A percentile compares a stretch with the other conserved stretches of the same genome.
phyloP scores from a whole-genome alignment of 306 rosid species.

The Casuarina cunninghamiana region DNA sequence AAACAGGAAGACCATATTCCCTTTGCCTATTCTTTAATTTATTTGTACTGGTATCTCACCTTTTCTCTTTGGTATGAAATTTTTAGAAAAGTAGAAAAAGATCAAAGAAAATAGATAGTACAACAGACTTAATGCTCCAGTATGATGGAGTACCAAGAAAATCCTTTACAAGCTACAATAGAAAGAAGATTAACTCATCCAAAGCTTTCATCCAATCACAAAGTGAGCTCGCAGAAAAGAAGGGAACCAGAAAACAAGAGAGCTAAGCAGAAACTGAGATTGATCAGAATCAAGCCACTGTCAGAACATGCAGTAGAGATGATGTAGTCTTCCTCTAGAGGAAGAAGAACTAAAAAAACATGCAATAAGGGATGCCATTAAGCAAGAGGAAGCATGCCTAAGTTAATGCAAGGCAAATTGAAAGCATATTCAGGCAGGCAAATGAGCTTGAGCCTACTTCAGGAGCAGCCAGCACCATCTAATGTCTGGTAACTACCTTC shows the following conservation, averaged over 20 bases:
- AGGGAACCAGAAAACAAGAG: too few species aligned
- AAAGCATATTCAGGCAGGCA: too few species aligned
- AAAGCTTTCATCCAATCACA: background rate
- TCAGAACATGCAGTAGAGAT: too few species aligned
- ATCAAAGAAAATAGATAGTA: background rate
- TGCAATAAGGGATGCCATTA: too few species aligned
- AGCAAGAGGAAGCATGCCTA: too few species aligned
- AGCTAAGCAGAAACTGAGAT: too few species aligned
- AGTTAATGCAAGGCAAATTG: too few species aligned
- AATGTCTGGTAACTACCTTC: background rate
- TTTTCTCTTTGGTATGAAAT: too few species aligned
- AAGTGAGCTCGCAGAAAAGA: background rate
- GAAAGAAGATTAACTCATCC: background rate
- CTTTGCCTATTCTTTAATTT: background rate
- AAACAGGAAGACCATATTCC: background rate
- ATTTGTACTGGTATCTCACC: background rate
- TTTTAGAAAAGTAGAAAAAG: background rate
- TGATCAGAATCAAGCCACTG: too few species aligned
- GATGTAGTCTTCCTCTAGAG: too few species aligned
- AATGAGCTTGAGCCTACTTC: background rate
- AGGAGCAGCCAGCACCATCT: background rate
- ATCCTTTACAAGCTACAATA: background rate
- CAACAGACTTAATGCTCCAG: background rate
- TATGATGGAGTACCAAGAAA: background rate
- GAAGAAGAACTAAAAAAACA: too few species aligned